Conservation (phyloP, 805 yeast genomes). For the Kurtzmaniella cleridarum region DNA sequence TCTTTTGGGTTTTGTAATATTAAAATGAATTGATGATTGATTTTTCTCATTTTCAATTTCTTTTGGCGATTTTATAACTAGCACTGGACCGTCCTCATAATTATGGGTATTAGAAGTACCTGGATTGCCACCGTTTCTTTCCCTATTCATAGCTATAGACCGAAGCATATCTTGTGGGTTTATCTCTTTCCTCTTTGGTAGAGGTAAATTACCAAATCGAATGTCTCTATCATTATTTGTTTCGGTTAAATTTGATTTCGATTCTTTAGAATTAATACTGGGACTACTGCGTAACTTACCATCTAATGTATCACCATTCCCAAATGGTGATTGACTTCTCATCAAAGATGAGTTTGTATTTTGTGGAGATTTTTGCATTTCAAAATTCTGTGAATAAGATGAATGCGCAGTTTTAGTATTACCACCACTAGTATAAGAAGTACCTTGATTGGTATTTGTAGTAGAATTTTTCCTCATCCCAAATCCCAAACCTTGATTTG, state of each 20-base stretch:
- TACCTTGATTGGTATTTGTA: neutral
- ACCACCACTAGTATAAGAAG: neutral
- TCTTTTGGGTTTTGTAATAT: neutral
- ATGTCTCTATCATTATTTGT: conserved; percentile 30
- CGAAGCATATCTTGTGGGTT: conserved; percentile 80
- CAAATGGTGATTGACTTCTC: too few species aligned
- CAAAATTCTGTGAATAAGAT: too few species aligned
- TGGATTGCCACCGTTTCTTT: neutral
- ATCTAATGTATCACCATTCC: too few species aligned
- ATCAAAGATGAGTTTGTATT: too few species aligned
- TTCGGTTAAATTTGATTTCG: neutral
- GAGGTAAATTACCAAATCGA: conserved; percentile 57
- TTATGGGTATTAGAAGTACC: conserved; percentile 20
- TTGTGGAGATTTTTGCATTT: too few species aligned
- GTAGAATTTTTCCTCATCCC: conserved; percentile 3
- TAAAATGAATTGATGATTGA: conserved; percentile 14
- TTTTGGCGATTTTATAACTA: conserved; percentile 72
- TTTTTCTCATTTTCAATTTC: conserved; percentile 47
- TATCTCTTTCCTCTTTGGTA: conserved; percentile 42
- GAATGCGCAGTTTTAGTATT: neutral
- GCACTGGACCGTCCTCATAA: conserved; percentile 60
- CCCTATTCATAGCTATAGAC: conserved; percentile 62
- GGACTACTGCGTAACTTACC: too few species aligned
- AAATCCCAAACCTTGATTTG: conserved; percentile 28
- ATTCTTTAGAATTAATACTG: neutral